These are phyloP conservation scores for Cardamine chenopodiifolia DNA, from an alignment of 345 rosid species.

Conservation along the genomic window DNA sequence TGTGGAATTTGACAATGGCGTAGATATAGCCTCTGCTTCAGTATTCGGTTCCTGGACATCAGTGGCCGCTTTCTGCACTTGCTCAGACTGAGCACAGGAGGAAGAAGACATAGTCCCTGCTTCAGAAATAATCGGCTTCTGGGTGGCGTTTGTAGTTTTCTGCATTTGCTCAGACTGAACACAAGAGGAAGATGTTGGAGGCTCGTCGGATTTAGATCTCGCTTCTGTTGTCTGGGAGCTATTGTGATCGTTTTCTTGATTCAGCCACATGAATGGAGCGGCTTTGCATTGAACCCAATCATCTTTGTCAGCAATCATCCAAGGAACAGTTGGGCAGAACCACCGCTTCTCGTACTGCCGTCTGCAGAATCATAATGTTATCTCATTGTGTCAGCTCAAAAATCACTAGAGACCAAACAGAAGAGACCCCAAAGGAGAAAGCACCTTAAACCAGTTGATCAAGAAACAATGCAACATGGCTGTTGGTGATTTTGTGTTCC, in stretches of 20 bases:
- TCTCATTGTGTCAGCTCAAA: slow-evolving; percentile 14
- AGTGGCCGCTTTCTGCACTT: slow-evolving; percentile 39
- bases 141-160: slow-evolving; percentile 37
- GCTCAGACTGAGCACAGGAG: slow-evolving; percentile 46
- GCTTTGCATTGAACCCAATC: slow-evolving; percentile 81
- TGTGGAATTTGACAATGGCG: slow-evolving; percentile 33
- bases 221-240: slow-evolving; percentile 39
- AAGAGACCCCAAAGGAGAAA: slow-evolving; percentile 7
- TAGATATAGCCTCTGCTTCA: slow-evolving; percentile 23
- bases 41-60: slow-evolving; percentile 19
- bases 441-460: slow-evolving; percentile 82
- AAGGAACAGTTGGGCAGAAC: slow-evolving; percentile 95
- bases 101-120: slow-evolving; percentile 25
- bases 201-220: slow-evolving; percentile 45
- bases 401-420: slow-evolving; percentile 22
- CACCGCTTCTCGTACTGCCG: slow-evolving; percentile 68
- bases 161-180: slow-evolving; percentile 46
- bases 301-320: slow-evolving; percentile 91
- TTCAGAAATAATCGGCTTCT: slow-evolving; percentile 32
- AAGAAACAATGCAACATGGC: slow-evolving; percentile 69
- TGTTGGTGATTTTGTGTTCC: slow-evolving; percentile 77
- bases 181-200: slow-evolving; percentile 43
- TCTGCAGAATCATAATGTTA: slow-evolving; percentile 51
- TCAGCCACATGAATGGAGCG: slow-evolving; percentile 87
- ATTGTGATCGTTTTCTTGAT: slow-evolving; percentile 58